Evolutionary conservation across 306 rosid species (phyloP).

Genomic region (Trifolium dubium): DNA sequence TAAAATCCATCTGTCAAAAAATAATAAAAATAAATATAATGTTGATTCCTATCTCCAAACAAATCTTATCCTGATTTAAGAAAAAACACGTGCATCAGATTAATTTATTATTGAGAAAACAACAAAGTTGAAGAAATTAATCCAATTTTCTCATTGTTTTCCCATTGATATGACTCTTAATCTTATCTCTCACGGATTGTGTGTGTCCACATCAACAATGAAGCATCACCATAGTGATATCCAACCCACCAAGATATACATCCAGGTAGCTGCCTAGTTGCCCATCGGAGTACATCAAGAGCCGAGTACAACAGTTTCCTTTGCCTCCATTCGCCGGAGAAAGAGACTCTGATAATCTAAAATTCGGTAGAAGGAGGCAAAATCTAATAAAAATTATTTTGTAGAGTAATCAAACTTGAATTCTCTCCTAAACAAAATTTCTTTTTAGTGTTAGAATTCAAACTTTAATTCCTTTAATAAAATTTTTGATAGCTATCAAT

Average conservation of each 20-base stretch:
- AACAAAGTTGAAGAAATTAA: conserved; percentile 2
- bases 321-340: no score
- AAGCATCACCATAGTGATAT: conserved; percentile 42
- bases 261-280: background rate
- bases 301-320: background rate
- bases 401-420: no score
- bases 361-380: no score
- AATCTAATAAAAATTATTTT: no score
- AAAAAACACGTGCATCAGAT: conserved; percentile 43
- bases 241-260: conserved; percentile 54
- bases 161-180: conserved; percentile 7
- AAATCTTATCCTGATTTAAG: conserved; percentile 24
- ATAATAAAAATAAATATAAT: background rate
- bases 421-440: no score
- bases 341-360: no score
- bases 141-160: conserved; percentile 12
- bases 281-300: background rate
- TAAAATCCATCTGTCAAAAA: background rate
- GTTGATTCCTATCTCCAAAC: conserved; percentile 1
- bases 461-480: no score
- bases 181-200: no score
- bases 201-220: no score
- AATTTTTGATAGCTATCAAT: no score
- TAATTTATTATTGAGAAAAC: background rate
- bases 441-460: no score